phyloP scores from a whole-genome alignment of 306 rosid species.

The Inga laurina region DNA sequence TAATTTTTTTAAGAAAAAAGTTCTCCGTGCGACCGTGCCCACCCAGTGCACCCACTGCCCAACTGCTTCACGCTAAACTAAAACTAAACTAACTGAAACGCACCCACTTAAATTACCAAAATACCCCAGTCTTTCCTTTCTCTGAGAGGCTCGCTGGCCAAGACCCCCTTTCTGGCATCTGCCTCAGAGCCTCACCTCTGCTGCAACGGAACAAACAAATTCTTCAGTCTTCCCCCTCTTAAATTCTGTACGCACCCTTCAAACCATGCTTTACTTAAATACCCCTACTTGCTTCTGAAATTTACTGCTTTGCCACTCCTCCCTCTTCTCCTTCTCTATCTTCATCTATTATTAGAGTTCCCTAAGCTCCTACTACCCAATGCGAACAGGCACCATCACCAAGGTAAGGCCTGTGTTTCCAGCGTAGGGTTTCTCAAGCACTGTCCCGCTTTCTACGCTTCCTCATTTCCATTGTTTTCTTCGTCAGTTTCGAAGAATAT shows the following conservation, averaged over 20 bases:
- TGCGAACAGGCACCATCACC: constrained; percentile 35
- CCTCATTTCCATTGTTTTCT: constrained; percentile 27
- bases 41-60: too few relatives aligned
- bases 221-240: not conserved
- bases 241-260: constrained; percentile 32
- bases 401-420: constrained; percentile 28
- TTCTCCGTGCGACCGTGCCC: not conserved
- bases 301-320: constrained; percentile 60
- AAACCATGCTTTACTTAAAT: constrained; percentile 37
- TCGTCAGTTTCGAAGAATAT: constrained; percentile 40
- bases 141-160: constrained; percentile 33
- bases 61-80: not conserved
- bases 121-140: not conserved
- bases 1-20: too few relatives aligned
- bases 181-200: constrained; percentile 19
- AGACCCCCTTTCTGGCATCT: constrained; percentile 28
- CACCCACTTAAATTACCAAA: not conserved
- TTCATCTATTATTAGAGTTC: not conserved
- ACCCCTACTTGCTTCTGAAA: constrained; percentile 44
- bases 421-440: constrained; percentile 39
- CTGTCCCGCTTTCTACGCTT: constrained; percentile 51
- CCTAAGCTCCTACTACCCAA: not conserved
- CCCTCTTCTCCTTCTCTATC: not conserved
- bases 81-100: constrained; percentile 47
- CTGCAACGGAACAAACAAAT: constrained; percentile 31